Percentiles rank a stretch among this genome's conserved stretches.
These are phyloP conservation scores for Xylaria sp. DNA, from an alignment of 2,329 filamentous ascomycete genomes.

Conservation along the genomic window DNA sequence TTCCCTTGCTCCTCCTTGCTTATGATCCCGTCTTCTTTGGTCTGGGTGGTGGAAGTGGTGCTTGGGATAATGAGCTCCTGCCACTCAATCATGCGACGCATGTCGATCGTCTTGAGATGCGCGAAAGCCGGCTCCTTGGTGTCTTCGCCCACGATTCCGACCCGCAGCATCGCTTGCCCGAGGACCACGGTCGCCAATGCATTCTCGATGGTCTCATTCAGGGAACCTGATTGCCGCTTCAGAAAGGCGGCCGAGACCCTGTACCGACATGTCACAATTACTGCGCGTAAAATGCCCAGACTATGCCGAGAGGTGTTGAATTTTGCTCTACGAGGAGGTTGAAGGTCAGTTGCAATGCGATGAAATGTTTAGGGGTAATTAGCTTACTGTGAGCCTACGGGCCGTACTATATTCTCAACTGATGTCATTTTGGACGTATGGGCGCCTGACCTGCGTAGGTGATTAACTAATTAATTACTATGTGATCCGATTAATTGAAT, in stretches of 20 bases:
- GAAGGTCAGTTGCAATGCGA: background rate
- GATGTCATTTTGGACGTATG: constrained; percentile 12
- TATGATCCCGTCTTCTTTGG: background rate
- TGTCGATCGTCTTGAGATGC: constrained; percentile 49
- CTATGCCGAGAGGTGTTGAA: constrained; percentile 50
- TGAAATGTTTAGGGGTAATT: background rate
- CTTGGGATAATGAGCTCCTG: constrained; percentile 29
- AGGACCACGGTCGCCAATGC: constrained; percentile 39
- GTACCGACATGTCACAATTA: constrained; percentile 54
- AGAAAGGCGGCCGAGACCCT: constrained; percentile 26
- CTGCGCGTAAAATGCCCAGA: constrained; percentile 54
- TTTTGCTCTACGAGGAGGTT: constrained; percentile 20
- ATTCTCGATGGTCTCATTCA: constrained; percentile 20
- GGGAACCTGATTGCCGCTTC: constrained; percentile 10
- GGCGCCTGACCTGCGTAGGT: background rate
- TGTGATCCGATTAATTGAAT: background rate
- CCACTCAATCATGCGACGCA: constrained; percentile 51
- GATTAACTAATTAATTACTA: too few species aligned
- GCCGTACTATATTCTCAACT: constrained; percentile 22
- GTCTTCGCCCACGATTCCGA: constrained; percentile 54
- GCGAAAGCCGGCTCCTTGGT: constrained; percentile 52
- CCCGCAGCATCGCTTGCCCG: constrained; percentile 54
- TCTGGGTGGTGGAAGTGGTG: background rate
- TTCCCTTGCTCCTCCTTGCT: background rate
- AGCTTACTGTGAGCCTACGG: constrained; percentile 30